phyloP scores from a whole-genome alignment of 805 yeast species.

The Yamadazyma sp. region DNA sequence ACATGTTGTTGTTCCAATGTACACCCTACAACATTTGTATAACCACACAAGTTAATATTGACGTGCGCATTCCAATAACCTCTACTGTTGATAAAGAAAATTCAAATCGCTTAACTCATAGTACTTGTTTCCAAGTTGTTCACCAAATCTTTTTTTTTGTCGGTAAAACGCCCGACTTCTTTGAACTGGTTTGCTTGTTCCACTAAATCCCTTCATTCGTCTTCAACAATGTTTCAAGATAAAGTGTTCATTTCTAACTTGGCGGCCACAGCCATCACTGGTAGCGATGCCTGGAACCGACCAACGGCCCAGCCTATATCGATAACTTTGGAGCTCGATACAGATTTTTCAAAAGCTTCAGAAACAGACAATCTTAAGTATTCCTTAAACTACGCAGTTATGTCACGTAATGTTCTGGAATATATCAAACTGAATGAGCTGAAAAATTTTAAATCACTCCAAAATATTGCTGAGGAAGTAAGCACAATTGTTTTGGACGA shows the following conservation, averaged over 20 bases:
- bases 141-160: slow-evolving; percentile 15
- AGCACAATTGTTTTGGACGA: slow-evolving; percentile 44
- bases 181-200: slow-evolving; percentile 1
- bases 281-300: slow-evolving; percentile 74
- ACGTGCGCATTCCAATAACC: slow-evolving; percentile 7
- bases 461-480: slow-evolving; percentile 49
- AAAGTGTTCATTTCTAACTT: slow-evolving; percentile 54
- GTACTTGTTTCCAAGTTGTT: slow-evolving; percentile 7
- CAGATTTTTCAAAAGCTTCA: slow-evolving; percentile 76
- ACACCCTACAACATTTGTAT: too few species aligned
- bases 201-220: slow-evolving; percentile 10
- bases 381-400: slow-evolving; percentile 85
- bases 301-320: slow-evolving; percentile 64
- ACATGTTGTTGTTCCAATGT: too few species aligned
- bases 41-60: too few species aligned
- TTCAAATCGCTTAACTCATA: not conserved
- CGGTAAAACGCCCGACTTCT: slow-evolving; percentile 14
- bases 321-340: slow-evolving; percentile 57
- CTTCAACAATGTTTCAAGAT: slow-evolving; percentile 27
- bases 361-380: slow-evolving; percentile 74
- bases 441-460: slow-evolving; percentile 42
- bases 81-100: slow-evolving; percentile 5
- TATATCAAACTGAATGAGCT: slow-evolving; percentile 46
- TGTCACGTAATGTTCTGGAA: slow-evolving; percentile 62
- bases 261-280: slow-evolving; percentile 60